Percentiles rank a stretch among this genome's conserved stretches.
Conservation (phyloP, 352 stramenopile genomes). For the Pythium coloratum region DNA sequence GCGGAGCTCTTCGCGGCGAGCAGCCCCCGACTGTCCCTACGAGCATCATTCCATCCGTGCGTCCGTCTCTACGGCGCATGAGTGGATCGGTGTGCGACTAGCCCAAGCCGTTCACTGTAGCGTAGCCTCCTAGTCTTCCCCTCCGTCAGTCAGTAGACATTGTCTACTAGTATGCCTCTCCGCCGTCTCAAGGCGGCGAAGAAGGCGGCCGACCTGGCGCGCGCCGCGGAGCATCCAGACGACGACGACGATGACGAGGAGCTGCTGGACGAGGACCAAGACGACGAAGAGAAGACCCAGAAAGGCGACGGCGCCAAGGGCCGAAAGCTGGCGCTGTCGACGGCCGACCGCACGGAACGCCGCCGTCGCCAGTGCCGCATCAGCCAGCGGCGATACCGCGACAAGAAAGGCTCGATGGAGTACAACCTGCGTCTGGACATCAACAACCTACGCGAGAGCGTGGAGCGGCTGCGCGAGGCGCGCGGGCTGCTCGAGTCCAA, state of each 20-base stretch:
- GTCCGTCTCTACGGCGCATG: background rate
- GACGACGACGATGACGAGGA: slow-evolving; percentile 3
- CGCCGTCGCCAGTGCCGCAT: slow-evolving; percentile 60
- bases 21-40: background rate
- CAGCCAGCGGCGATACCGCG: slow-evolving; percentile 68
- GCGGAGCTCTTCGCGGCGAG: background rate
- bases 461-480: slow-evolving; percentile 49
- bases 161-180: slow-evolving; percentile 13
- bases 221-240: background rate
- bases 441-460: slow-evolving; percentile 53
- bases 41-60: background rate
- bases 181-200: slow-evolving; percentile 8
- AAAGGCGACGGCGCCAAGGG: background rate
- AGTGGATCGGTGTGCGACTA: background rate
- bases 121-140: no score
- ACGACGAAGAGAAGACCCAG: background rate
- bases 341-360: slow-evolving; percentile 35
- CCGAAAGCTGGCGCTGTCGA: slow-evolving; percentile 3
- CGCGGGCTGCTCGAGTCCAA: slow-evolving; percentile 48
- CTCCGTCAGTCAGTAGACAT: no score
- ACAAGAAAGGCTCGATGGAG: slow-evolving; percentile 63
- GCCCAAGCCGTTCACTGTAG: background rate
- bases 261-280: background rate
- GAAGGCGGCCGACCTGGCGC: background rate
- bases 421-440: slow-evolving; percentile 72